phyloP scores from a whole-genome alignment of 2,329 filamentous ascomycete species.

The Trichophyton benhamiae region DNA sequence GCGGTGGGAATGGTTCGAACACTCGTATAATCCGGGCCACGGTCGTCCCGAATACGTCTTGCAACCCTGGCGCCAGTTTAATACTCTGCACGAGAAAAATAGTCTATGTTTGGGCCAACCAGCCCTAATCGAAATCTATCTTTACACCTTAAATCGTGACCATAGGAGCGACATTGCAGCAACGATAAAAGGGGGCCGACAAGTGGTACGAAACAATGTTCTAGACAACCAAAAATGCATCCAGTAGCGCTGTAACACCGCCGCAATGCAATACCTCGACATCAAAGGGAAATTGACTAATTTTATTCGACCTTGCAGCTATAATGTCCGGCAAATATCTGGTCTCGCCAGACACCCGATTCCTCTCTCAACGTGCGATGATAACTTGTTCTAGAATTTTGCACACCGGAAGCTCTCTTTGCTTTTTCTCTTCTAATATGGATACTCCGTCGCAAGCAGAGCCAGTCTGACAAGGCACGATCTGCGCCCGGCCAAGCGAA shows the following conservation, averaged over 20 bases:
- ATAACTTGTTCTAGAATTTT: constrained; percentile 5
- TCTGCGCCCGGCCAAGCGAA: constrained; percentile 1
- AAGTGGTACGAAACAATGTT: neutral
- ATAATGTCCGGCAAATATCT: neutral
- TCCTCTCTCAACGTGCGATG: neutral
- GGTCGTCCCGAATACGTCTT: neutral
- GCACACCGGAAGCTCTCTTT: neutral
- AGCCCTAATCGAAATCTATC: neutral
- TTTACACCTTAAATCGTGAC: constrained; percentile 2
- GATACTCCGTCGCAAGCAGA: neutral
- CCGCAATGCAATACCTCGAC: neutral
- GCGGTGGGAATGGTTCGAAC: neutral
- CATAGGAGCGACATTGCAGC: neutral
- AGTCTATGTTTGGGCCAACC: constrained; percentile 4
- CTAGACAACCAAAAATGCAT: neutral
- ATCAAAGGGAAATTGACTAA: neutral
- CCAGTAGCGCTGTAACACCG: neutral
- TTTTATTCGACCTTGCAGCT: neutral
- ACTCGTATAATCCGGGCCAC: neutral
- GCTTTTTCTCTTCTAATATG: neutral
- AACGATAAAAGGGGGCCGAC: neutral
- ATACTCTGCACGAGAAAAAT: constrained; percentile 3
- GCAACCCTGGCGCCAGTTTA: neutral
- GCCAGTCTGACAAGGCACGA: neutral
- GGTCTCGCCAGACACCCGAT: neutral